phyloP scores from a whole-genome alignment of 2,329 filamentous ascomycete genomes.

The Chaetomiaceae sp. region DNA sequence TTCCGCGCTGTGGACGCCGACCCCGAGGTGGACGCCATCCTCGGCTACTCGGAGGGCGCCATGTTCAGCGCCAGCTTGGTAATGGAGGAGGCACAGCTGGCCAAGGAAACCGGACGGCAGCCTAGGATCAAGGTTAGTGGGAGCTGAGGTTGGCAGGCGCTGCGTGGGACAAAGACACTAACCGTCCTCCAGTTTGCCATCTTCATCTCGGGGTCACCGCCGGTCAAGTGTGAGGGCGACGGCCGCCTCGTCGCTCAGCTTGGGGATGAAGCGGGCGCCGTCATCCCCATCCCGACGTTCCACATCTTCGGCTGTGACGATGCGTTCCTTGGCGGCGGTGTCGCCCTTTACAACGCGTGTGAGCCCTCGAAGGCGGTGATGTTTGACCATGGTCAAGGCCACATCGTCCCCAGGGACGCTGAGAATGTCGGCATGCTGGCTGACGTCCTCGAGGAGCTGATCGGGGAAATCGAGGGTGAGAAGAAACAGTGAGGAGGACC shows the following conservation, averaged over 20 bases:
- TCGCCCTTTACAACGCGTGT: conserved; percentile 47
- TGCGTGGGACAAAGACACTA: not conserved
- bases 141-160: too few species aligned
- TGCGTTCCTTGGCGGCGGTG: conserved; percentile 43
- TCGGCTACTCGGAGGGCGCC: conserved; percentile 28
- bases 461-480: conserved; percentile 17
- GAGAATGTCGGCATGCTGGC: conserved; percentile 27
- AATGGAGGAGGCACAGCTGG: conserved; percentile 19
- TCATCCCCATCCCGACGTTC: conserved; percentile 35
- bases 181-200: conserved; percentile 35
- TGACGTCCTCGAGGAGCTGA: conserved; percentile 21
- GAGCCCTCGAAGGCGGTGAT: conserved; percentile 40
- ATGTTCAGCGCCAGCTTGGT: conserved; percentile 25
- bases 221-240: conserved; percentile 28
- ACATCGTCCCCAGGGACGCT: conserved; percentile 42
- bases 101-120: conserved; percentile 4
- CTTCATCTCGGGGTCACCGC: conserved; percentile 43
- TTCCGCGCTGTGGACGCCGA: conserved; percentile 23
- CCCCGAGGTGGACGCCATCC: conserved; percentile 25
- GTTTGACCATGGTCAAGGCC: conserved; percentile 49
- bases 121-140: conserved; percentile 24
- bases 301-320: conserved; percentile 40
- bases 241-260: conserved; percentile 28
- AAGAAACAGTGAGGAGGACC: too few species aligned
- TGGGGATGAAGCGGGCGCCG: conserved; percentile 29